phyloP scores from a whole-genome alignment of 495 filamentous ascomycete species.

The Articulospora tetracladia region DNA sequence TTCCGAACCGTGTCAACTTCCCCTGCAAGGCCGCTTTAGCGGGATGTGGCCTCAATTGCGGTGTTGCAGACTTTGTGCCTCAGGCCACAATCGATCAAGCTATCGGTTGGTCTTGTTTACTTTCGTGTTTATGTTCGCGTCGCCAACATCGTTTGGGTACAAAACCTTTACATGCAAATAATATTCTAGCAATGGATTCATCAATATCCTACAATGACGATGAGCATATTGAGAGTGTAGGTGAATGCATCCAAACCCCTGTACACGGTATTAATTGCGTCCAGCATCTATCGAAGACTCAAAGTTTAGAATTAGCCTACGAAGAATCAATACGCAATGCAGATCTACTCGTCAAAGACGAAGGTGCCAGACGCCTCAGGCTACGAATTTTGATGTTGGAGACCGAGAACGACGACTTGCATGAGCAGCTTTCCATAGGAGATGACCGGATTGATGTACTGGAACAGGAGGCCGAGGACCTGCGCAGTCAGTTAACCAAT shows the following conservation, averaged over 20 bases:
- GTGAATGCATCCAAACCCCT: background rate
- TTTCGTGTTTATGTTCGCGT: background rate
- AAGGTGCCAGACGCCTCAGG: constrained; percentile 59
- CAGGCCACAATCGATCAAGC: background rate
- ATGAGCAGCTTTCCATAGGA: constrained; percentile 53
- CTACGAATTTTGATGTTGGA: constrained; percentile 64
- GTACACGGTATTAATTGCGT: background rate
- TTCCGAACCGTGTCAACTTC: constrained; percentile 1
- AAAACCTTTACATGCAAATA: background rate
- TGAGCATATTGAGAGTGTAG: constrained; percentile 20
- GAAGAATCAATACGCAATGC: constrained; percentile 52
- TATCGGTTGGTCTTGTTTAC: background rate
- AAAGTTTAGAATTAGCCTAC: constrained; percentile 61
- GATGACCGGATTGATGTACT: constrained; percentile 46
- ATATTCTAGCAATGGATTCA: constrained; percentile 17
- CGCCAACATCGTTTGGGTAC: background rate
- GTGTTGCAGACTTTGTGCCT: background rate
- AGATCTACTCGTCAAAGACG: constrained; percentile 60
- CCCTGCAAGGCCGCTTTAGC: background rate
- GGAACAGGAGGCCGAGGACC: constrained; percentile 47
- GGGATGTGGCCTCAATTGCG: background rate
- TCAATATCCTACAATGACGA: constrained; percentile 21
- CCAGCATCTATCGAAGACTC: constrained; percentile 18
- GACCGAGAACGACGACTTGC: constrained; percentile 65
- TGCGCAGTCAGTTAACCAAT: constrained; percentile 53